Evolutionary conservation across 805 yeast genomes (phyloP).

Genomic region (Candida schatavii): DNA sequence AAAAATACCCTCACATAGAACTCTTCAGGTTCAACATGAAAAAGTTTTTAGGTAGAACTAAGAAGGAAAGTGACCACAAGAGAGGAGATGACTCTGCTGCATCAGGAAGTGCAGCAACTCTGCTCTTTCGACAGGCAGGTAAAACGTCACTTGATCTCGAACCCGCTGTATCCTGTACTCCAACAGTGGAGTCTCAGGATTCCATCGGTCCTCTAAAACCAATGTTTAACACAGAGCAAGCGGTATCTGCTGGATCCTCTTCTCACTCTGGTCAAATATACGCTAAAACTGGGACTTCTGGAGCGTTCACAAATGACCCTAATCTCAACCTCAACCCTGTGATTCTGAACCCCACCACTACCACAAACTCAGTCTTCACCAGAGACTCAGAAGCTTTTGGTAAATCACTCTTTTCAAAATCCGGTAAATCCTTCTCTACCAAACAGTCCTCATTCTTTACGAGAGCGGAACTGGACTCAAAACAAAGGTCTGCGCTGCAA

Average conservation of each 20-base stretch:
- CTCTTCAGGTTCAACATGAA: too few species aligned
- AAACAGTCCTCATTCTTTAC: conserved; percentile 32
- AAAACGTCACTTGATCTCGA: conserved; percentile 2
- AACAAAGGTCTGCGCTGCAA: conserved; percentile 2
- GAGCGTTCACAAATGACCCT: conserved; percentile 26
- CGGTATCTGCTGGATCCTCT: not conserved
- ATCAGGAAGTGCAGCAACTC: not conserved
- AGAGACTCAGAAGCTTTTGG: conserved; percentile 23
- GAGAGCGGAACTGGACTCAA: conserved; percentile 3
- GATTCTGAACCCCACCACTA: conserved; percentile 12
- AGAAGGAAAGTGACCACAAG: not conserved
- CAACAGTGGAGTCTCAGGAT: conserved; percentile 18
- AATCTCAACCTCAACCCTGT: conserved; percentile 36
- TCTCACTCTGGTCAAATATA: not conserved
- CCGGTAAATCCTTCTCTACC: conserved; percentile 35
- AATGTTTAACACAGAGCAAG: conserved; percentile 19
- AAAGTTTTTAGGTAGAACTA: conserved; percentile 4
- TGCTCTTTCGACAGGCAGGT: too few species aligned
- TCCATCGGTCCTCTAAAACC: conserved; percentile 29
- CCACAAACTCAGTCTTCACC: conserved; percentile 20
- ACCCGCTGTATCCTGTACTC: not conserved
- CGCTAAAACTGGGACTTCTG: conserved; percentile 6
- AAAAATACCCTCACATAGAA: too few species aligned
- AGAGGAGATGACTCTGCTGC: not conserved
- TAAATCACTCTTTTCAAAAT: conserved; percentile 34